A percentile compares a stretch with the other conserved stretches of the same genome.
Conservation (phyloP, 352 stramenopile genomes). For the Globisporangium carolinianum region DNA sequence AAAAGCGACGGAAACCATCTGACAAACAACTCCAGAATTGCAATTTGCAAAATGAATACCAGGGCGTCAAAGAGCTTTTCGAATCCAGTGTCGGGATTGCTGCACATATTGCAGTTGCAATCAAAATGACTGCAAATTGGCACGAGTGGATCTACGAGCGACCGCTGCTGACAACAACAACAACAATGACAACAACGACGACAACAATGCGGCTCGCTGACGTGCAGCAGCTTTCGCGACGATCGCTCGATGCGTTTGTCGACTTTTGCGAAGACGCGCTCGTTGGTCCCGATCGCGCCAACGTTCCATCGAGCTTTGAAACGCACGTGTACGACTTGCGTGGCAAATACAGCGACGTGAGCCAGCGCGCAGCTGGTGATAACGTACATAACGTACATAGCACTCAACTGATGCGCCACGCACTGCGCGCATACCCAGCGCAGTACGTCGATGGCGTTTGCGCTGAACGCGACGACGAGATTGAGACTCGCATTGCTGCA, state of each 20-base stretch:
- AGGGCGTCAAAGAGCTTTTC: slow-evolving; percentile 17
- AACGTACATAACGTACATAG: no score
- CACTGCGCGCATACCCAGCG: slow-evolving; percentile 40
- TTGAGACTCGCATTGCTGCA: slow-evolving; percentile 36
- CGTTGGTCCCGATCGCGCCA: slow-evolving; percentile 19
- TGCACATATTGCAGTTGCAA: slow-evolving; percentile 50
- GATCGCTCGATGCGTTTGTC: slow-evolving; percentile 40
- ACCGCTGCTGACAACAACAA: slow-evolving; percentile 1
- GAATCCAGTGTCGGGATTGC: slow-evolving; percentile 48
- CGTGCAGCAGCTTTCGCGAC: slow-evolving; percentile 24
- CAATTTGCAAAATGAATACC: neutral
- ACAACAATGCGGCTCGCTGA: slow-evolving; percentile 12
- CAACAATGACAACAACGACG: slow-evolving; percentile 13
- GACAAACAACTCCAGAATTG: no score
- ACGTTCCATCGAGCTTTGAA: slow-evolving; percentile 35
- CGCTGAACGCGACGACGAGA: slow-evolving; percentile 38
- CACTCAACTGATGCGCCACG: slow-evolving; percentile 9
- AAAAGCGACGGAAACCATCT: no score
- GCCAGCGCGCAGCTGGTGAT: neutral
- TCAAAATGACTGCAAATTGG: slow-evolving; percentile 74
- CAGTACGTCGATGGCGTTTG: slow-evolving; percentile 46
- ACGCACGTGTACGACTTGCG: slow-evolving; percentile 38
- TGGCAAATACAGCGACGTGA: slow-evolving; percentile 12
- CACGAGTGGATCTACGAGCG: slow-evolving; percentile 74
- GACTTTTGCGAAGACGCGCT: slow-evolving; percentile 46